Conservation (phyloP, 257 asterid species). For the Jacaranda copaia region DNA sequence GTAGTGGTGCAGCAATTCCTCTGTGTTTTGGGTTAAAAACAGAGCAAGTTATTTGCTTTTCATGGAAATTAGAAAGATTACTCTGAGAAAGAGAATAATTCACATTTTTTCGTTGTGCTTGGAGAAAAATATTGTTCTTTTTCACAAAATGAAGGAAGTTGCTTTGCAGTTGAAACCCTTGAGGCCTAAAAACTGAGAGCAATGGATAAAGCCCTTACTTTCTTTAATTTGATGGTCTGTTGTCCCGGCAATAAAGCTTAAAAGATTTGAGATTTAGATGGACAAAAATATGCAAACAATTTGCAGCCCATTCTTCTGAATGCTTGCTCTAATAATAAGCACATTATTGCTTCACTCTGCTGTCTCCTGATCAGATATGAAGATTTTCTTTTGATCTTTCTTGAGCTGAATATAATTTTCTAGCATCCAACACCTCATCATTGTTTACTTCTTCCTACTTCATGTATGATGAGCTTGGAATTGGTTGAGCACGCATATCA, state of each 20-base stretch:
- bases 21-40: not conserved
- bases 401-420: too few relatives aligned
- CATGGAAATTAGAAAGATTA: not conserved
- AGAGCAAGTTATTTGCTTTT: too few relatives aligned
- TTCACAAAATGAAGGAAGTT: not conserved
- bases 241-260: not conserved
- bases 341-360: too few relatives aligned
- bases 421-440: too few relatives aligned
- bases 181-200: not conserved
- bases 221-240: not conserved
- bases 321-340: too few relatives aligned
- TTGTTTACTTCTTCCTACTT: too few relatives aligned
- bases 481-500: too few relatives aligned
- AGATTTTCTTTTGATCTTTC: too few relatives aligned
- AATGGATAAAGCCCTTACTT: not conserved
- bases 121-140: slow-evolving; percentile 4
- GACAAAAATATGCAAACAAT: not conserved
- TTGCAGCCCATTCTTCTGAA: too few relatives aligned
- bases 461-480: too few relatives aligned
- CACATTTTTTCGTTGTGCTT: not conserved
- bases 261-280: not conserved
- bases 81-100: not conserved
- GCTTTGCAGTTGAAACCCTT: not conserved
- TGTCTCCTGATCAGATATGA: too few relatives aligned
- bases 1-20: too few relatives aligned